Evolutionary conservation across 2,329 filamentous ascomycete genomes (phyloP).

Genomic region (Fusarium sp.): DNA sequence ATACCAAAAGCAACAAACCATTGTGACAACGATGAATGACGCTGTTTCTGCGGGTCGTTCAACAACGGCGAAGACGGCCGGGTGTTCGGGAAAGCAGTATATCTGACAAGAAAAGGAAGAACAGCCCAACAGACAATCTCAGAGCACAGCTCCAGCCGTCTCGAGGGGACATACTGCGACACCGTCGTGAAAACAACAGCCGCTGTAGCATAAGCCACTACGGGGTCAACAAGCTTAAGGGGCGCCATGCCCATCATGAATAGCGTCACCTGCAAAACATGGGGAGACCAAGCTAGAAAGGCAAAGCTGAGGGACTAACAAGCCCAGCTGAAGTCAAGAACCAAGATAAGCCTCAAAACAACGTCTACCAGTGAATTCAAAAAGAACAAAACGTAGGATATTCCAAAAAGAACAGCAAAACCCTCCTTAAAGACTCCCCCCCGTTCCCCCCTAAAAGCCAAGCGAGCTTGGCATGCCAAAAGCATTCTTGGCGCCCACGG

Average conservation of each 20-base stretch:
- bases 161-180: constrained; percentile 25
- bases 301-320: background rate
- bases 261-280: background rate
- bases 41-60: background rate
- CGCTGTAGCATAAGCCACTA: constrained; percentile 5
- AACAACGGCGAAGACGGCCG: fast-evolving
- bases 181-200: constrained; percentile 40
- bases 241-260: background rate
- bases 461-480: constrained; percentile 10
- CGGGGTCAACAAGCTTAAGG: background rate
- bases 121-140: constrained; percentile 46
- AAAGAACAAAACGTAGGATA: background rate
- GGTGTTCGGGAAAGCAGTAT: background rate
- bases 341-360: too few relatives aligned
- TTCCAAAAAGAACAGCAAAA: background rate
- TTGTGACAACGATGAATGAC: background rate
- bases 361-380: background rate
- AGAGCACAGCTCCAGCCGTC: constrained; percentile 42
- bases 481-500: background rate
- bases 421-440: background rate
- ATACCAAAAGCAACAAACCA: constrained; percentile 23
- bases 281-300: fast-evolving
- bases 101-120: constrained; percentile 37
- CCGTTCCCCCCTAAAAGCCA: background rate
- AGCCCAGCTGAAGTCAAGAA: background rate